Conservation (phyloP, 2,329 filamentous ascomycete genomes). For the Sphaerulina populicola region DNA sequence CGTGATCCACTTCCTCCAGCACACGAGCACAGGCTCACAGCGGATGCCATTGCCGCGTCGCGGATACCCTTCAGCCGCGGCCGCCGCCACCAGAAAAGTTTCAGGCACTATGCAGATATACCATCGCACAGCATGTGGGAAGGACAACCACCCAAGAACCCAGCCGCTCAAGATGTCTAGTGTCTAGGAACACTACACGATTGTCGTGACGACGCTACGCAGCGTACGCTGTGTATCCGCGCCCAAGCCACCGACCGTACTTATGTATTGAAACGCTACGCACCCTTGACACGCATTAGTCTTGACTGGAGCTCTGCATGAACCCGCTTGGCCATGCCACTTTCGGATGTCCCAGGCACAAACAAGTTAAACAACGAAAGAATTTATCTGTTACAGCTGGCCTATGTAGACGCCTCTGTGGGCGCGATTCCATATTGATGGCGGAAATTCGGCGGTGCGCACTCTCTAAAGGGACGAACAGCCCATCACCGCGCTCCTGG, state of each 20-base stretch:
- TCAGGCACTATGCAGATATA: background rate
- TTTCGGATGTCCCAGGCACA: conserved; percentile 15
- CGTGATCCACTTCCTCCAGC: conserved; percentile 8
- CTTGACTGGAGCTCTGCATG: conserved; percentile 14
- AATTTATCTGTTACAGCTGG: conserved; percentile 12
- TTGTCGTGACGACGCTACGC: conserved; percentile 6
- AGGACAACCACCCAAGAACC: conserved; percentile 4
- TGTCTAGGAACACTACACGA: background rate
- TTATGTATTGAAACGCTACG: conserved; percentile 5
- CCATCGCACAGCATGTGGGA: background rate
- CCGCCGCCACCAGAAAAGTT: background rate
- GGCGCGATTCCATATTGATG: conserved; percentile 6
- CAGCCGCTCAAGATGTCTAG: conserved; percentile 1
- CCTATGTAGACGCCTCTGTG: conserved; percentile 8
- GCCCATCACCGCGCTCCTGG: conserved; percentile 9
- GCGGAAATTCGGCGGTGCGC: conserved; percentile 13
- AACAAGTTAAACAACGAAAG: conserved; percentile 13
- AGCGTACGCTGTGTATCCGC: conserved; percentile 9
- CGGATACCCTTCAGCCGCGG: background rate
- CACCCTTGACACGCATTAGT: conserved; percentile 16
- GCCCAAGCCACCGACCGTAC: conserved; percentile 2
- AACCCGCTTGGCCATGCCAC: conserved; percentile 16
- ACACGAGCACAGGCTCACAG: background rate
- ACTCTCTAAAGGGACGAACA: conserved; percentile 11
- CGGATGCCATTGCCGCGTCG: too few species aligned